Conservation (phyloP, 179 eudicot genomes). For the Pouteria campechiana region DNA sequence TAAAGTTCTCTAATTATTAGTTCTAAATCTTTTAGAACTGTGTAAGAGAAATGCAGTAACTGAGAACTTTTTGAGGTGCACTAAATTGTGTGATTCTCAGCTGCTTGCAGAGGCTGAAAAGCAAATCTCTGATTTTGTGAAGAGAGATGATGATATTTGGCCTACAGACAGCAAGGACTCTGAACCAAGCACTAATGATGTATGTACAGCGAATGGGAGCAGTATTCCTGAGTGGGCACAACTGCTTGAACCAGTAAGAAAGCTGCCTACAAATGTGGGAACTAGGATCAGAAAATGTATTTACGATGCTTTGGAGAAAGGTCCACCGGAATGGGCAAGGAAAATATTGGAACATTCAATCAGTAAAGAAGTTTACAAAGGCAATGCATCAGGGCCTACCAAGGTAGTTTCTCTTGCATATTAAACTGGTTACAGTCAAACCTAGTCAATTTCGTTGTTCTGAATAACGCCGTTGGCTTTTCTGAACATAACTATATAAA, state of each 20-base stretch:
- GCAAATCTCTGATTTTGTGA: conserved; percentile 53
- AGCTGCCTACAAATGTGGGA: conserved; percentile 94
- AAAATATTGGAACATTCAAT: conserved; percentile 67
- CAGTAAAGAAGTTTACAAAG: conserved; percentile 92
- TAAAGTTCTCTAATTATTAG: too few relatives aligned
- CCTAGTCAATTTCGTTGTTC: too few relatives aligned
- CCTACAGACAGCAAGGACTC: conserved; percentile 33
- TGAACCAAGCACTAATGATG: conserved; percentile 31
- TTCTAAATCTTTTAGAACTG: too few relatives aligned
- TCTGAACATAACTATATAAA: too few relatives aligned
- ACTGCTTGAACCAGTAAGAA: conserved; percentile 78
- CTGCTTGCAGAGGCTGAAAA: conserved; percentile 81
- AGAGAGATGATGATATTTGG: conserved; percentile 21
- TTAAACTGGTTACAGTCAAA: too few relatives aligned
- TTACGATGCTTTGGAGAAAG: conserved; percentile 48
- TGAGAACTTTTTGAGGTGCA: background rate
- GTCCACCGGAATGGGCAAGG: conserved; percentile 94
- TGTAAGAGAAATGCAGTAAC: too few relatives aligned
- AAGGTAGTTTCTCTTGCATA: conserved; percentile 40
- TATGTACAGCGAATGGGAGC: conserved; percentile 15
- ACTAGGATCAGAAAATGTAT: conserved; percentile 87
- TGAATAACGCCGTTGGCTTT: too few relatives aligned
- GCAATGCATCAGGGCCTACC: conserved; percentile 96
- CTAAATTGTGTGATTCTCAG: conserved; percentile 42
- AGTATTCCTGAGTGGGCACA: conserved; percentile 73